A percentile compares a stretch with the other conserved stretches of the same genome.
phyloP scores from a whole-genome alignment of 208 protist species.

The Trypanosoma boissoni region DNA sequence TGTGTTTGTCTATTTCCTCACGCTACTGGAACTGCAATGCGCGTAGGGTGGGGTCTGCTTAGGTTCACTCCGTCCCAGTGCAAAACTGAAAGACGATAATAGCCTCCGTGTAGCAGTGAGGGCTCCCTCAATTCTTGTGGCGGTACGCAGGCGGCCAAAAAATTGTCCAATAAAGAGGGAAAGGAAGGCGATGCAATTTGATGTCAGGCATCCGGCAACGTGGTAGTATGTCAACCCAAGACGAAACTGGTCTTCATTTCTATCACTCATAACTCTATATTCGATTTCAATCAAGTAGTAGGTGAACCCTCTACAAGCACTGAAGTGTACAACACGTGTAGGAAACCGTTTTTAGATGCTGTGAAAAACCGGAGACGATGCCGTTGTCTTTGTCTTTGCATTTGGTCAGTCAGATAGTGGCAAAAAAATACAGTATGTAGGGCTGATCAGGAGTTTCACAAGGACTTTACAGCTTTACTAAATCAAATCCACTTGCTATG shows the following conservation, averaged over 20 bases:
- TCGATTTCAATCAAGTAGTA: constrained; percentile 82
- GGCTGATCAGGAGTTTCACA: constrained; percentile 39
- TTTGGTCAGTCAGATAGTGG: constrained; percentile 96
- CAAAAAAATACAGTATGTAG: constrained; percentile 92
- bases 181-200: constrained; percentile 78
- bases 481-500: constrained; percentile 88
- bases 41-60: not conserved
- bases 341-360: constrained; percentile 57
- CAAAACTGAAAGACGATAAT: not conserved
- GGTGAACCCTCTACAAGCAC: constrained; percentile 55
- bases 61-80: no score
- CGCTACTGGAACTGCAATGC: no score
- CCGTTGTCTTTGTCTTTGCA: constrained; percentile 89
- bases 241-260: constrained; percentile 92
- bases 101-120: not conserved
- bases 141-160: constrained; percentile 79
- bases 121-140: constrained; percentile 61
- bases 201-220: constrained; percentile 33
- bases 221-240: constrained; percentile 84
- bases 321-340: constrained; percentile 65
- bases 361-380: constrained; percentile 59
- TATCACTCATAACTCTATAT: constrained; percentile 84
- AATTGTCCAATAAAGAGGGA: constrained; percentile 43
- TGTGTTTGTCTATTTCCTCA: no score
- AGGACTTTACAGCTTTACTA: constrained; percentile 92